Evolutionary conservation across 208 protist species (phyloP), one percentile per base, ranked within the genome.

Genomic region (Wallacemonas sp.): DNA sequence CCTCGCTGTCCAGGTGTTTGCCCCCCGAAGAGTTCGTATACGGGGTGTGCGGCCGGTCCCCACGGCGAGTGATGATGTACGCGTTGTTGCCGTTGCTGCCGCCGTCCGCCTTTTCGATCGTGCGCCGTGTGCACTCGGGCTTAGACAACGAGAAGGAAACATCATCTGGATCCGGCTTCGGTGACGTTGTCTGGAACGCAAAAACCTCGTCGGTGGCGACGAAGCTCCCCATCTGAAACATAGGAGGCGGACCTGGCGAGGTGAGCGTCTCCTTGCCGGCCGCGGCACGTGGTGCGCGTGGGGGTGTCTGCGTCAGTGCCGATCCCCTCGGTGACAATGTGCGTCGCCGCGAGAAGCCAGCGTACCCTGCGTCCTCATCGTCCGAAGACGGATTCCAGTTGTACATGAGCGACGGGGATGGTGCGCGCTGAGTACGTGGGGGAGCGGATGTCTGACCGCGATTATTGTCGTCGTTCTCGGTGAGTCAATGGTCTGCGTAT

Each of bases 121-220:
- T 37, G 4, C 50, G 6, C 4, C 50, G 50, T 27, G 50, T 57
- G 5, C 5, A 10, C 50, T 57, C 50, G 3, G 50, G 50, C 29
- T 57, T 57, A 32, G 50, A 57, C 12, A 57, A 32, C 9, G 50
- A 57, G 30, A 57, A 57, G 22, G 50, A 57, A 37, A 57, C 19
- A n/a, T 57, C 50, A 12, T 39, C 17, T 24, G 50, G 50, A 15
- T 57, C 50, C 3, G 50, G 50, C 15, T 27, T 26, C 0, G 50
- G 13, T 26, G 50, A 41, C 5, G 32, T 15, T 4, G 50, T 9
- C n/a, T n/a, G 12, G 50, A 57, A 37, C 0, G 50, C 21, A 32
- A 57, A 4, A 0, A 57, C 50, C 6, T 57, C 30, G 32, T 57
- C 50, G 29, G 5, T 8, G 15, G 36, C 9, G 10, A 13, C 21